phyloP scores from a whole-genome alignment of 2,329 filamentous ascomycete species.

The Sphaerulina populicola region DNA sequence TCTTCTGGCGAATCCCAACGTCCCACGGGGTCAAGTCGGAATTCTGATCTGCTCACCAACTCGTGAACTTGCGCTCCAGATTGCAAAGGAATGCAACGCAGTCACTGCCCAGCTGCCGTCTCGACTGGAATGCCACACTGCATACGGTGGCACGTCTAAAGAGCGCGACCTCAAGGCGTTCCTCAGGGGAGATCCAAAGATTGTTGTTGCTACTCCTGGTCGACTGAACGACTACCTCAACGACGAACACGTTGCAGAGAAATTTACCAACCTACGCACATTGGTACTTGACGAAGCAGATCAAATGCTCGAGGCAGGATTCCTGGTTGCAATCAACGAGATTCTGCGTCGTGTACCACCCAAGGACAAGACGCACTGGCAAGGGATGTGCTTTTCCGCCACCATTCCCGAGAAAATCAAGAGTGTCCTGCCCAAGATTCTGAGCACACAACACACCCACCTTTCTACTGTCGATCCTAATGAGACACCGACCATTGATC shows the following conservation, averaged over 20 bases:
- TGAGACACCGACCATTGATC: constrained; percentile 41
- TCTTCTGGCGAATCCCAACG: constrained; percentile 61
- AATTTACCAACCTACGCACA: constrained; percentile 40
- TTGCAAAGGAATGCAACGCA: constrained; percentile 67
- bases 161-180: constrained; percentile 73
- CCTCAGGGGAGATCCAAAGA: constrained; percentile 65
- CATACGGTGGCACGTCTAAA: constrained; percentile 62
- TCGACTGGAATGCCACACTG: constrained; percentile 66
- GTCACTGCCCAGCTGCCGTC: constrained; percentile 70
- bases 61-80: constrained; percentile 55
- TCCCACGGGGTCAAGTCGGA: constrained; percentile 67
- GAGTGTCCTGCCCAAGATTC: constrained; percentile 39
- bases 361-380: constrained; percentile 41
- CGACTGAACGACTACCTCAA: constrained; percentile 76
- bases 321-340: constrained; percentile 45
- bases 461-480: constrained; percentile 41
- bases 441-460: constrained; percentile 37
- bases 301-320: constrained; percentile 60
- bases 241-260: constrained; percentile 48
- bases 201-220: constrained; percentile 81
- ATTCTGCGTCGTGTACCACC: constrained; percentile 46
- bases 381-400: constrained; percentile 45
- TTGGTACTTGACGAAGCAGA: constrained; percentile 65
- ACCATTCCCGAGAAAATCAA: constrained; percentile 41
- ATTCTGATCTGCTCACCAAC: constrained; percentile 81